Conservation (phyloP, 257 asterid genomes). For the Capsicum pubescens region DNA sequence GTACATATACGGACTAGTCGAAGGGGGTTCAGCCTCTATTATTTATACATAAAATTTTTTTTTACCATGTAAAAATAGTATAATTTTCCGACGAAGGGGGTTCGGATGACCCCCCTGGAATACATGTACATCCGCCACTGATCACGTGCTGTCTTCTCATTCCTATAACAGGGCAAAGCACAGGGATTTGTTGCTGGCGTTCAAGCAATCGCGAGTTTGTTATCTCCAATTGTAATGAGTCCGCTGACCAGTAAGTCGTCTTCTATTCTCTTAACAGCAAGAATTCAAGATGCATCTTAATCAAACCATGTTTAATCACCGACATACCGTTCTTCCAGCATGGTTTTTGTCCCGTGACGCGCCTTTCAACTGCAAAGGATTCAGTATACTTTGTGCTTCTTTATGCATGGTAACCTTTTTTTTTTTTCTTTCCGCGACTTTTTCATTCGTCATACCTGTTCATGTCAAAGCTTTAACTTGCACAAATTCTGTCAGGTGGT, state of each 20-base stretch:
- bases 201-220: constrained; percentile 75
- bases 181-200: constrained; percentile 90
- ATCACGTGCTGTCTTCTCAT: background rate
- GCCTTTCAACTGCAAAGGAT: constrained; percentile 93
- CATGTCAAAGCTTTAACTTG: background rate
- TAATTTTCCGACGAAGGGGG: too few species aligned
- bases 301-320: constrained; percentile 25
- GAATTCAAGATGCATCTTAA: background rate
- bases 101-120: too few species aligned
- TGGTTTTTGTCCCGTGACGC: constrained; percentile 82
- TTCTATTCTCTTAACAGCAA: background rate
- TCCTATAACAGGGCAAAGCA: constrained; percentile 71
- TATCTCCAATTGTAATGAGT: constrained; percentile 82
- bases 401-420: constrained; percentile 63
- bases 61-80: too few species aligned
- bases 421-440: background rate
- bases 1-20: too few species aligned
- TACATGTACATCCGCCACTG: too few species aligned
- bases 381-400: constrained; percentile 85
- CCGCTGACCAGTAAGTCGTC: constrained; percentile 80
- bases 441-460: background rate
- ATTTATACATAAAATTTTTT: too few species aligned
- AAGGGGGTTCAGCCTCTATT: too few species aligned
- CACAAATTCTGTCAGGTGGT: constrained; percentile 49
- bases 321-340: constrained; percentile 55